phyloP scores from a whole-genome alignment of 331 rosid species.

The Quercus tomentella region DNA sequence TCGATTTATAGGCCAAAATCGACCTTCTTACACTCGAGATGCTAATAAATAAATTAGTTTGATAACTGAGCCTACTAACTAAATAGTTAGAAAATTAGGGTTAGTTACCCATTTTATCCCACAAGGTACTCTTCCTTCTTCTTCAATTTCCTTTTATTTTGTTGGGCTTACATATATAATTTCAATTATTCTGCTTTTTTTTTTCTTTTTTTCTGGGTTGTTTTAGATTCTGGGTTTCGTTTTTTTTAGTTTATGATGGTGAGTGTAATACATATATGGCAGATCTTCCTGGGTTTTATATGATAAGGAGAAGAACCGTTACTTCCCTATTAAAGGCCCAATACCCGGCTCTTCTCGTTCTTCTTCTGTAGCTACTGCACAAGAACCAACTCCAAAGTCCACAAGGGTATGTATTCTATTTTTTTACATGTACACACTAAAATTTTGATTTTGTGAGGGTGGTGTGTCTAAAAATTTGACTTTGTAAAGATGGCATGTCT shows the following conservation, averaged over 20 bases:
- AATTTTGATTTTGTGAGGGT: neutral
- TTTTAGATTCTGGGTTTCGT: neutral
- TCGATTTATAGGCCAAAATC: too few species aligned
- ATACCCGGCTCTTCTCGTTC: conserved; percentile 59
- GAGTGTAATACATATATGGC: neutral
- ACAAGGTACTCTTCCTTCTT: conserved; percentile 10
- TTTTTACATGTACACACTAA: neutral
- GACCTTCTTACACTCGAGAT: too few species aligned
- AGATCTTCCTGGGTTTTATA: conserved; percentile 88
- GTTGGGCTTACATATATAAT: neutral
- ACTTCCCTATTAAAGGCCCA: conserved; percentile 75
- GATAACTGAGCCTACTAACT: too few species aligned
- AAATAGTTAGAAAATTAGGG: too few species aligned
- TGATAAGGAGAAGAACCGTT: conserved; percentile 72
- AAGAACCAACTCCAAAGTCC: conserved; percentile 14
- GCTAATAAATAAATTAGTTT: too few species aligned
- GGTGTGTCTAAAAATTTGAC: too few species aligned
- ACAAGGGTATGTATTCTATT: conserved; percentile 28
- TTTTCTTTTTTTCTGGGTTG: neutral
- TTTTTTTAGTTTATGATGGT: neutral
- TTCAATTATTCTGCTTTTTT: neutral
- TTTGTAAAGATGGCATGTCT: too few species aligned
- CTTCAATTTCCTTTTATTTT: neutral
- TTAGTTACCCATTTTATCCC: too few species aligned
- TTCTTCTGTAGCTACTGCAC: conserved; percentile 21